phyloP scores from a whole-genome alignment of 345 rosid genomes.

The Moringa oleifera region DNA sequence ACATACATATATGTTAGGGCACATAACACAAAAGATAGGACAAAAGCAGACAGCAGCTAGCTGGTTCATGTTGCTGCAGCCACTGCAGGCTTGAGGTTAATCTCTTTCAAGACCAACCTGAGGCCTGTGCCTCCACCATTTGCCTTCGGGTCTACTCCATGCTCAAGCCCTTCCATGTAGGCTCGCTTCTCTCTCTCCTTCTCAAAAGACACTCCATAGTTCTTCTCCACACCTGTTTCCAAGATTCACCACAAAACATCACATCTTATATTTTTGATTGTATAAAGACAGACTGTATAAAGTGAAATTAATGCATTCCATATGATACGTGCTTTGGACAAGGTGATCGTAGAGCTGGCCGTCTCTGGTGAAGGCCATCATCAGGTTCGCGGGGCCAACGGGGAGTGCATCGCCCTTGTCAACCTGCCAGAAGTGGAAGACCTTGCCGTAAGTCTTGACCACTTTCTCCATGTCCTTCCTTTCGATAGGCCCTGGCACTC shows the following conservation, averaged over 20 bases:
- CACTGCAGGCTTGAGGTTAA: constrained; percentile 35
- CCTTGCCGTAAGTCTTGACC: constrained; percentile 64
- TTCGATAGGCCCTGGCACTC: constrained; percentile 51
- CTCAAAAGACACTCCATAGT: constrained; percentile 38
- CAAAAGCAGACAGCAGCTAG: no score
- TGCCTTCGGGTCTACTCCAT: constrained; percentile 65
- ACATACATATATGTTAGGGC: no score
- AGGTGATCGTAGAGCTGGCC: constrained; percentile 58
- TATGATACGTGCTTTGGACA: constrained; percentile 14
- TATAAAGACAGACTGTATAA: no score
- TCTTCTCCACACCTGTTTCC: constrained; percentile 42
- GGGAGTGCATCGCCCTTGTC: constrained; percentile 72
- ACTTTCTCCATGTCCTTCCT: constrained; percentile 66
- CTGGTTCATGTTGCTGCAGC: neutral
- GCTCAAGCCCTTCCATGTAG: constrained; percentile 52
- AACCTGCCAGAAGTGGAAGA: constrained; percentile 82
- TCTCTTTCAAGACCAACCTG: constrained; percentile 44
- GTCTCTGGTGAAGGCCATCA: constrained; percentile 69
- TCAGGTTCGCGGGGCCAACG: constrained; percentile 63
- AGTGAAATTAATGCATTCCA: no score
- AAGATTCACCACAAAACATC: neutral
- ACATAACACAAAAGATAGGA: no score
- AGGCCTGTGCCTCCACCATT: constrained; percentile 67
- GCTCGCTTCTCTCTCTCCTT: constrained; percentile 49
- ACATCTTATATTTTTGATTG: neutral